These are phyloP conservation scores for Lizanozyma gosingica DNA, from an alignment of 1,139 yeast genomes.

Conservation along the genomic window DNA sequence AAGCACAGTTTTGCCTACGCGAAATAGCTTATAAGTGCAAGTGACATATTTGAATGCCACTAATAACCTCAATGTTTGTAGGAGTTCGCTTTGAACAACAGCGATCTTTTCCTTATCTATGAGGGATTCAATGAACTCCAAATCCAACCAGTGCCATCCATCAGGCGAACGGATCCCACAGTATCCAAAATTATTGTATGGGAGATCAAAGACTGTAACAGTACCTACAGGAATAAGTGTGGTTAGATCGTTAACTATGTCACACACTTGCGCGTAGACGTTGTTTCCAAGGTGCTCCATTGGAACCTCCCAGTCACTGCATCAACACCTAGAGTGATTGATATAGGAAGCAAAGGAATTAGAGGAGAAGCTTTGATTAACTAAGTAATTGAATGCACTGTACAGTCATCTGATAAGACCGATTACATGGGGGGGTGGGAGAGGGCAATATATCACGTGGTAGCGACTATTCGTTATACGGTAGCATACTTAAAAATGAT, in stretches of 20 bases:
- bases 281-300: too few species aligned
- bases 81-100: neutral
- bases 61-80: neutral
- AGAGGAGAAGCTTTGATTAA: too few species aligned
- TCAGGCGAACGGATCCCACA: neutral
- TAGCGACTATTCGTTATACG: too few species aligned
- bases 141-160: neutral
- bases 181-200: neutral
- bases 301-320: too few species aligned
- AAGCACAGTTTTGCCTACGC: too few species aligned
- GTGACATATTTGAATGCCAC: neutral
- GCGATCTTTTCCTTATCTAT: neutral
- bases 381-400: too few species aligned
- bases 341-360: too few species aligned
- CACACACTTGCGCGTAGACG: neutral
- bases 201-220: neutral
- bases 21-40: neutral
- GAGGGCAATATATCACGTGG: too few species aligned
- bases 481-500: too few species aligned
- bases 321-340: too few species aligned
- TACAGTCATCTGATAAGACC: too few species aligned
- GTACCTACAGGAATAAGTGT: neutral
- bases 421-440: too few species aligned
- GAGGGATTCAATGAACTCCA: neutral
- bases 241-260: neutral